Base-by-base conservation (phyloP, 805 yeast species). In the Maudiozyma serrabonitensis region DNA sequence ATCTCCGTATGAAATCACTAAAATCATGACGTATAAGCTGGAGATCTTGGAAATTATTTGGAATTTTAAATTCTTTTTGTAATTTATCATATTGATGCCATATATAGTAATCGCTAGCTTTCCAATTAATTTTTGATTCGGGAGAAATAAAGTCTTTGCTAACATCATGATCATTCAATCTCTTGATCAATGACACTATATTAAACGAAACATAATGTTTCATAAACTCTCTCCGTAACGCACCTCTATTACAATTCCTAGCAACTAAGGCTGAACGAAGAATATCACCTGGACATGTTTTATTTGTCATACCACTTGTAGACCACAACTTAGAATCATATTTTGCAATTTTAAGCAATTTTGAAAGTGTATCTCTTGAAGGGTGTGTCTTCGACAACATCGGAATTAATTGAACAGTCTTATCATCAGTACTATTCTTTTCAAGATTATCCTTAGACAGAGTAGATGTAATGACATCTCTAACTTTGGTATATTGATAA, bases 241-340 rank as follows among this genome's bases (percentile, higher is more conserved):
- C 58, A 13, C 25, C 4, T 6, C 44, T 38, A 3, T 54, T 46
- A 12, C 49, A 35, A 15, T 50, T 50, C 21, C 45, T 49, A 4
- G 63, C 52, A 12, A 58, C 19, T 8, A 62, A 31, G 6, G 57
- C 48, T 15, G 55, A 51, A 12, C 64, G 51, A 3, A 62, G 23
- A 38, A 60, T 54, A 47, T 62, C 67, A 19, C 58, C 58, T 9
- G 65, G 61, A 41, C 59, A 57, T 23, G 47, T 48, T 34, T 43
- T 51, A 43, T 54, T 50, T 18, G 45, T 38, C 23, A 40, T 41
- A 15, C 28, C 16, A 11, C 41, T 45, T 4, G 31, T 46, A 19
- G 57, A 47, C 62, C 62, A 58, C 15, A 58, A 44, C 11, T 38
- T 32, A 6, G 43, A 43, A 28, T 51, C 50, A 13, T 44, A 37